Conservation (phyloP, 352 stramenopile species). For the Phytophthora cryptogea region DNA sequence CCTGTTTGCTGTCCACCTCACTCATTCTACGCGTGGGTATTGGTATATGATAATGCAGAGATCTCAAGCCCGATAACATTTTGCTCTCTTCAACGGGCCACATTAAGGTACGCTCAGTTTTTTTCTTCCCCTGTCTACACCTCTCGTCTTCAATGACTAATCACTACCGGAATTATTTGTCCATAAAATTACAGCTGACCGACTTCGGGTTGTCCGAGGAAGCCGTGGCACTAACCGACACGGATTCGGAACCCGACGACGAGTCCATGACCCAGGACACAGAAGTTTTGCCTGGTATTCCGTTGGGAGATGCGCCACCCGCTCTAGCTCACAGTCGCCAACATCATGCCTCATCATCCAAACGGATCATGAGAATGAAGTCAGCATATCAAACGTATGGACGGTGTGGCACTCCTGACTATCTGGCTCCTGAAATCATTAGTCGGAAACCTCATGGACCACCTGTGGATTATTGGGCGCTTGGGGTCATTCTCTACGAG, state of each 20-base stretch:
- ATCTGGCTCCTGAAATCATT: conserved; percentile 91
- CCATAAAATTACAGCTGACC: conserved; percentile 62
- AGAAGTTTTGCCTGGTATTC: conserved; percentile 4
- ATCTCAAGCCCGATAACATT: conserved; percentile 92
- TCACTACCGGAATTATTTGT: conserved; percentile 2
- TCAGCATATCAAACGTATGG: conserved; percentile 66
- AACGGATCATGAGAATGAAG: conserved; percentile 45
- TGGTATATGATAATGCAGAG: conserved; percentile 40
- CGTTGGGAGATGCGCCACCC: conserved; percentile 2
- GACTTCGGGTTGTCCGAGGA: conserved; percentile 89
- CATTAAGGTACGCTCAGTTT: conserved; percentile 66
- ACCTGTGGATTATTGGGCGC: conserved; percentile 88
- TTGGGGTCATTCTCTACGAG: conserved; percentile 92
- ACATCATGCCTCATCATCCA: conserved; percentile 22
- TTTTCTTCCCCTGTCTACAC: neutral
- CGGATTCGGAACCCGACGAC: conserved; percentile 37
- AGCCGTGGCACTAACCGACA: conserved; percentile 50
- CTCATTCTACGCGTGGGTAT: conserved; percentile 19
- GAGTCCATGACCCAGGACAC: conserved; percentile 26
- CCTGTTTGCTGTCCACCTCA: conserved; percentile 1
- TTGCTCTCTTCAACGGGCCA: conserved; percentile 87
- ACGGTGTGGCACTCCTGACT: conserved; percentile 87
- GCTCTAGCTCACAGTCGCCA: conserved; percentile 4
- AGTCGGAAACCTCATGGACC: conserved; percentile 66
- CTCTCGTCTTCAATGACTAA: neutral